A percentile compares a stretch with the other conserved stretches of the same genome.
Evolutionary conservation across 768 basidiomycete genomes (phyloP).

Genomic region (Peribolospora baueri): DNA sequence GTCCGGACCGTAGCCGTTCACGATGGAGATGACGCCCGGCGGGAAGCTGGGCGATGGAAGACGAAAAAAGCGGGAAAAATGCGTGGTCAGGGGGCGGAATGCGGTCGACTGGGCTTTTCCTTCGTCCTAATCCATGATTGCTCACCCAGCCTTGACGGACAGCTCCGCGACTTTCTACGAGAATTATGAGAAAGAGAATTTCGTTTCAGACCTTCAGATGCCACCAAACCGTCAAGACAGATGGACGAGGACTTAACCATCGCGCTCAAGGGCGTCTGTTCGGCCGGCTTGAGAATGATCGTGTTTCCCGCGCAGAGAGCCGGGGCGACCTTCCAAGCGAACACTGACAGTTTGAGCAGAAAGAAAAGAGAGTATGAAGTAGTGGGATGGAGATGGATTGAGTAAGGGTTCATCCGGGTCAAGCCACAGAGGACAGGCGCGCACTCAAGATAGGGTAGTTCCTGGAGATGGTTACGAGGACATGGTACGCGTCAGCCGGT

Average conservation of each 20-base stretch:
- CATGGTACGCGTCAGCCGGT: neutral
- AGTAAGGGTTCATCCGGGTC: neutral
- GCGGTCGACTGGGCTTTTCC: too few relatives aligned
- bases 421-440: conserved; percentile 8
- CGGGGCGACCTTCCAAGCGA: conserved; percentile 67
- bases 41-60: conserved; percentile 31
- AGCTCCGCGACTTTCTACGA: conserved; percentile 56
- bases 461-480: conserved; percentile 48
- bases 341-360: conserved; percentile 9
- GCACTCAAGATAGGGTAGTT: conserved; percentile 47
- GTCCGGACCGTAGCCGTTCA: conserved; percentile 32
- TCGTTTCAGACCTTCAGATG: conserved; percentile 20
- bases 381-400: neutral
- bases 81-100: too few relatives aligned
- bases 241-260: too few relatives aligned
- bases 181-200: neutral
- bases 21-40: conserved; percentile 67
- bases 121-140: neutral
- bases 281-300: conserved; percentile 78
- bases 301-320: conserved; percentile 78
- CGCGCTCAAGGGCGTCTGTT: too few relatives aligned
- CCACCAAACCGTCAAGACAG: too few relatives aligned
- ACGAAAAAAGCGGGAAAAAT: neutral
- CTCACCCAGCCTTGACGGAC: conserved; percentile 57
- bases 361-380: conserved; percentile 9